Evolutionary conservation across 208 protist genomes (phyloP).

Genomic region (Histomonas meleagridis): DNA sequence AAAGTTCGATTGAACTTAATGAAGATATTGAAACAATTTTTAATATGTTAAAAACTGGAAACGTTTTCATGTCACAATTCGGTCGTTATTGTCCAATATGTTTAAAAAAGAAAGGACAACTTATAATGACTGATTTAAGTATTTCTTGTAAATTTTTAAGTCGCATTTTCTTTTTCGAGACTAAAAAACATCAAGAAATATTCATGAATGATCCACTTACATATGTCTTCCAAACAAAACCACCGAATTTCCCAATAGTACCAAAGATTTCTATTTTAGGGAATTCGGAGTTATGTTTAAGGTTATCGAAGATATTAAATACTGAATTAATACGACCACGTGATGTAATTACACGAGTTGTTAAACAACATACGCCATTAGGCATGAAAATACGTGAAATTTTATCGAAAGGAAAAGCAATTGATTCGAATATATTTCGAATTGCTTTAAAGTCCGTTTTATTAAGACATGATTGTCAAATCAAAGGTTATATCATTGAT

Average conservation of each 20-base stretch:
- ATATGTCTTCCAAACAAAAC: background rate
- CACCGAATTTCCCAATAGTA: background rate
- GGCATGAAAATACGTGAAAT: background rate
- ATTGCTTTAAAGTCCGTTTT: background rate
- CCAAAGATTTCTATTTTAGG: background rate
- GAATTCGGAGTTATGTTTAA: background rate
- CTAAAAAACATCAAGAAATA: background rate
- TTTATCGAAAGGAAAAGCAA: background rate
- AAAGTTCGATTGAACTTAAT: background rate
- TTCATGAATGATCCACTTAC: background rate
- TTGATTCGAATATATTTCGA: background rate
- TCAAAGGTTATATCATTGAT: background rate
- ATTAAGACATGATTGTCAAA: slow-evolving; percentile 25
- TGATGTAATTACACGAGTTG: slow-evolving; percentile 4
- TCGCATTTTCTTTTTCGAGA: background rate
- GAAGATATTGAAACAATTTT: background rate
- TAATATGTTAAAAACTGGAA: background rate
- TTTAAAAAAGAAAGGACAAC: background rate
- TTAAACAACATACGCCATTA: background rate
- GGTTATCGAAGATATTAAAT: background rate
- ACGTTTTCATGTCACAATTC: background rate
- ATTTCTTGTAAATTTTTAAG: background rate
- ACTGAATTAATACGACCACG: background rate
- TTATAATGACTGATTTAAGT: background rate
- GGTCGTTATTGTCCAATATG: slow-evolving; percentile 19